Base-by-base conservation (phyloP, 192 early-diverging fungal genomes). In the Coemansia javaensis region DNA sequence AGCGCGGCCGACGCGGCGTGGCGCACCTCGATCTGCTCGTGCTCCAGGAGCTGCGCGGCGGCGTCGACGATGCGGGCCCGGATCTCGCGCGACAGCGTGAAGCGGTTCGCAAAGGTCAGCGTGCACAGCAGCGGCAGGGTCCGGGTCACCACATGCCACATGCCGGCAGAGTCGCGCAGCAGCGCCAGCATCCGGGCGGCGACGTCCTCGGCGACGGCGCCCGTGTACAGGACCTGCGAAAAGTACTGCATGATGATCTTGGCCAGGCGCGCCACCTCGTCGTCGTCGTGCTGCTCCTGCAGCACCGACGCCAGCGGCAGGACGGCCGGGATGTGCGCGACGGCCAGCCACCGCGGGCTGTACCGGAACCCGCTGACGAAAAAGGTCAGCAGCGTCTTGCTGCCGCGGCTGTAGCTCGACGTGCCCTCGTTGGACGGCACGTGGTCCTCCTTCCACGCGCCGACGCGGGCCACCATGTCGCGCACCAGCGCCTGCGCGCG, bases 11-110 rank as follows among this genome's bases (percentile, higher is more conserved):
- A 57, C 12, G 65, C 73, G 2, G 53, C 28, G 23, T 66, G 59
- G n/a, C 62, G 53, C 30, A 86, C 90, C 72, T 97, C 94, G 31
- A 94, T 79, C 55, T 95, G 92, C n/a, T 81, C 77, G 59, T 97
- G 90, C 36, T 79, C 69, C 27, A 97, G 56, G 63, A 90, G 79
- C 18, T 24, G 40, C 22, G 79, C 76, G 10, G 94, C 79, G 4
- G 81, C 77, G 31, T 90, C 79, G 60, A 95, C 67, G 6, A 94
- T 79, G 15, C 53, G 50, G 21, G 75, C 44, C 17, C 83, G 75
- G 30, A 80, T 66, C 0, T 81, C 77, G 14, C 57, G 51, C 25
- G 77, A 60, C 65, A 97, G 66, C 31, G 82, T 71, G 37, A 82
- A 85, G 41, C 94, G 49, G 60, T 97, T 86, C 27, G 83, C 77